Evolutionary conservation across 176 grass and related monocot species (phyloP).

Genomic region (Rhynchospora tenuis): DNA sequence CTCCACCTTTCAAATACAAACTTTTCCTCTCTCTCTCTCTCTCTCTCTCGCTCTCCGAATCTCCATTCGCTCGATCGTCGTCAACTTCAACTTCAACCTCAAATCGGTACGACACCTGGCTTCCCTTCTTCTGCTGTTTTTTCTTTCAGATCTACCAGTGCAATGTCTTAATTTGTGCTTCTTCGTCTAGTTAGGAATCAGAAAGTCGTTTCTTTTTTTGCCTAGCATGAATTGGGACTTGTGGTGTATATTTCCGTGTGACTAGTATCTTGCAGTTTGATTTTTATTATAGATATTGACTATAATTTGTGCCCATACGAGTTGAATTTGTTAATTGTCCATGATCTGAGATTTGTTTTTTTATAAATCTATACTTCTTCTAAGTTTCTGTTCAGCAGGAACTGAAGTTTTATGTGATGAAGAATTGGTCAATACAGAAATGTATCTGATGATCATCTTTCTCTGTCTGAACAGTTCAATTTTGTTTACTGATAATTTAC

Average conservation of each 20-base stretch:
- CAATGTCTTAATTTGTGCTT: not conserved
- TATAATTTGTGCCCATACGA: not conserved
- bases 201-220: not conserved
- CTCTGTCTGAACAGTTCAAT: not conserved
- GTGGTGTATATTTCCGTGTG: not conserved
- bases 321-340: not conserved
- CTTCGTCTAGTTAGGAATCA: not conserved
- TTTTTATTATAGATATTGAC: not conserved
- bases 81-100: not conserved
- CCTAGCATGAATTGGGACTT: not conserved
- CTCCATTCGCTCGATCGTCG: not conserved
- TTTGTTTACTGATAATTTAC: not conserved
- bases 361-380: not conserved
- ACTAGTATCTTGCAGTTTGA: not conserved
- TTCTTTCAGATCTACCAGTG: not conserved
- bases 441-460: not conserved
- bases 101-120: conserved; percentile 20
- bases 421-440: not conserved
- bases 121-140: not conserved
- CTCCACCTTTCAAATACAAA: not conserved
- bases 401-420: not conserved
- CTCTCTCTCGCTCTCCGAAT: not conserved
- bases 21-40: not conserved
- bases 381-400: not conserved
- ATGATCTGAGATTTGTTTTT: not conserved